Evolutionary conservation across 2,329 filamentous ascomycete genomes (phyloP).

Genomic region (Neophaeococcomyces mojaviensis): DNA sequence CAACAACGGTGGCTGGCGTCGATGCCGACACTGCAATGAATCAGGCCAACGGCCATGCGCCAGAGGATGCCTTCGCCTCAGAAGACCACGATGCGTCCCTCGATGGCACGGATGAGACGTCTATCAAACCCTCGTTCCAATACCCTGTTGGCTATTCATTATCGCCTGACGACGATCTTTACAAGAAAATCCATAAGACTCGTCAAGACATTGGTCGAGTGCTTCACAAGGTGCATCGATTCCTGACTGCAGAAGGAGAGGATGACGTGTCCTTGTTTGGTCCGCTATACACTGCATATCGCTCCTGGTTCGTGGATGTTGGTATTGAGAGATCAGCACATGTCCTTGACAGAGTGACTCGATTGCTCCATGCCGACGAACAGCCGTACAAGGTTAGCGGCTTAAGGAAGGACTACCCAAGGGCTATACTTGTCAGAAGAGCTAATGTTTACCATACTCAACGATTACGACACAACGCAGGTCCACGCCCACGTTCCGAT

Average conservation of each 20-base stretch:
- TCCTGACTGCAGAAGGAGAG: constrained; percentile 75
- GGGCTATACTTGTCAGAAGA: constrained; percentile 82
- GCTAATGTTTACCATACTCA: constrained; percentile 93
- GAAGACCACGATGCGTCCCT: constrained; percentile 44
- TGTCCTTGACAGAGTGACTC: constrained; percentile 76
- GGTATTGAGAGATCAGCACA: constrained; percentile 94
- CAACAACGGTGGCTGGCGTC: constrained; percentile 32
- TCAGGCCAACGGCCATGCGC: constrained; percentile 32
- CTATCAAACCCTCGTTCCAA: constrained; percentile 72
- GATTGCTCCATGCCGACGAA: constrained; percentile 78
- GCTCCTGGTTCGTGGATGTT: constrained; percentile 95
- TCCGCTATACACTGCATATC: constrained; percentile 81
- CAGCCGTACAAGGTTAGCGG: constrained; percentile 92
- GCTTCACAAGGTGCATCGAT: constrained; percentile 75
- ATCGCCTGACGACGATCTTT: constrained; percentile 54
- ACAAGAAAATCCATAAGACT: constrained; percentile 69
- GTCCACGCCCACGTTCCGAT: constrained; percentile 79
- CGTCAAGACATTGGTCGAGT: constrained; percentile 73
- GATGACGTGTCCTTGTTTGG: constrained; percentile 96
- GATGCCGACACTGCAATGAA: constrained; percentile 39
- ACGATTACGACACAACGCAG: constrained; percentile 87
- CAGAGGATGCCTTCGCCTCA: constrained; percentile 20
- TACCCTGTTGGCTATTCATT: constrained; percentile 86
- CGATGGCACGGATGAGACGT: constrained; percentile 50
- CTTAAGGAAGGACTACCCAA: constrained; percentile 82